Conservation (phyloP, 164 flowering plant genomes). For the Chimonanthus praecox region DNA sequence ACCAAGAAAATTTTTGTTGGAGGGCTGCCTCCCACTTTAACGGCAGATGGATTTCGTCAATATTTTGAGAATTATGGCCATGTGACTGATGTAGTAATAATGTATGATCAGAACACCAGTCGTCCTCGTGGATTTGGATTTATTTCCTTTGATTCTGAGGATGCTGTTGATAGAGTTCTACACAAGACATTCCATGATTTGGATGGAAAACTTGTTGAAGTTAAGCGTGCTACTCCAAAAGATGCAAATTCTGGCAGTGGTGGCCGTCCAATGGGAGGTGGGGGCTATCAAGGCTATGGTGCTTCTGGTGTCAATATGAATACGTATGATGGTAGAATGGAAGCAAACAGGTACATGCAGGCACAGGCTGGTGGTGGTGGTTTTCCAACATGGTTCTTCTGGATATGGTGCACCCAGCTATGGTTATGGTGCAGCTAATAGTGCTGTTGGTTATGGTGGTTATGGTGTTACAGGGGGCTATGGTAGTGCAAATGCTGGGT, state of each 20-base stretch:
- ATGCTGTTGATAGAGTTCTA: slow-evolving; percentile 70
- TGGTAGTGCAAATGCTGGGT: slow-evolving; percentile 61
- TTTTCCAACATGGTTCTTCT: slow-evolving; percentile 63
- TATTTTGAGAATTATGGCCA: slow-evolving; percentile 71
- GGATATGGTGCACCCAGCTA: slow-evolving; percentile 71
- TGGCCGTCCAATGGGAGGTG: slow-evolving; percentile 27
- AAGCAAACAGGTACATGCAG: slow-evolving; percentile 71
- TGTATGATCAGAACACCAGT: slow-evolving; percentile 80
- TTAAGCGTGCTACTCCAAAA: slow-evolving; percentile 85
- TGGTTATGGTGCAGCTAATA: slow-evolving; percentile 72
- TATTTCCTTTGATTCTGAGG: slow-evolving; percentile 76
- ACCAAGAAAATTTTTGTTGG: slow-evolving; percentile 91
- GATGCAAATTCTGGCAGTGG: slow-evolving; percentile 41
- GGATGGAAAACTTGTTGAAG: slow-evolving; percentile 76
- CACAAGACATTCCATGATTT: slow-evolving; percentile 74
- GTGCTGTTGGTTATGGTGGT: slow-evolving; percentile 78
- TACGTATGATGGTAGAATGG: slow-evolving; percentile 68
- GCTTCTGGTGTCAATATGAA: slow-evolving; percentile 48
- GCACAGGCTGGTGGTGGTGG: slow-evolving; percentile 69
- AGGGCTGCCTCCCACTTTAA: slow-evolving; percentile 67
- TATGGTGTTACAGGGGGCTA: slow-evolving; percentile 49
- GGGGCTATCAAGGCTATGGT: slow-evolving; percentile 66
- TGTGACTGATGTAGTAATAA: slow-evolving; percentile 83
- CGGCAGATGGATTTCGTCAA: slow-evolving; percentile 70
- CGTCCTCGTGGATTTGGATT: slow-evolving; percentile 86